Evolutionary conservation across 495 filamentous ascomycete genomes (phyloP), one percentile per base, ranked within the genome.

Genomic region (Physcia stellaris): DNA sequence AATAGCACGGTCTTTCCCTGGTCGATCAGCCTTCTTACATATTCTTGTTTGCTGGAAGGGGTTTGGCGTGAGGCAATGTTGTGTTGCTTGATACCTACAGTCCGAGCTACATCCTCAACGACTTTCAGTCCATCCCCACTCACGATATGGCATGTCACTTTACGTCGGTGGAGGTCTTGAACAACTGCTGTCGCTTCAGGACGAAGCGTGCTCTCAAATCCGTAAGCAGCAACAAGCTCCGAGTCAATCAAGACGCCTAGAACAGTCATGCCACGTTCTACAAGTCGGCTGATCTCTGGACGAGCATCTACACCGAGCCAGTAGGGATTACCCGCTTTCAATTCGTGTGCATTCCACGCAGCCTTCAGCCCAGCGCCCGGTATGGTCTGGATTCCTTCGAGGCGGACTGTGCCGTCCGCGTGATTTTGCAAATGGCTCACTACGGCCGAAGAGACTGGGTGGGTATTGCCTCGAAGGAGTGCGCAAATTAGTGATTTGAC

Each of bases 401-500:
- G 37, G 3, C 73, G 73, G 45, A n/a, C n/a, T n/a, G n/a, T n/a
- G n/a, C n/a, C n/a, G n/a, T n/a, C n/a, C n/a, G n/a, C n/a, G n/a
- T n/a, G n/a, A n/a, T n/a, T n/a, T 28, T 7, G 13, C 26, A 28
- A 28, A 49, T 79, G 60, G 5, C 52, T 39, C 16, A 62, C 52
- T 6, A 86, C 56, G 2, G 83, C 67, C 16, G 49, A 52, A 1
- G 82, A 80, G n/a, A 85, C 73, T 0, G 83, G 83, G 48, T 86
- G 82, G 18, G 70, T 71, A 52, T 58, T 76, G 41, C 60, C 61
- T 4, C 41, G 50, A 10, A 74, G 56, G 1, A 83, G 47, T 6
- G 63, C 23, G n/a, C n/a, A n/a, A n/a, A n/a, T n/a, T n/a, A n/a
- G n/a, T n/a, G n/a, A n/a, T n/a, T n/a, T n/a, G n/a, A n/a, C n/a